Evolutionary conservation across 2,329 filamentous ascomycete genomes (phyloP).

Genomic region (Trichoderma polysporum): DNA sequence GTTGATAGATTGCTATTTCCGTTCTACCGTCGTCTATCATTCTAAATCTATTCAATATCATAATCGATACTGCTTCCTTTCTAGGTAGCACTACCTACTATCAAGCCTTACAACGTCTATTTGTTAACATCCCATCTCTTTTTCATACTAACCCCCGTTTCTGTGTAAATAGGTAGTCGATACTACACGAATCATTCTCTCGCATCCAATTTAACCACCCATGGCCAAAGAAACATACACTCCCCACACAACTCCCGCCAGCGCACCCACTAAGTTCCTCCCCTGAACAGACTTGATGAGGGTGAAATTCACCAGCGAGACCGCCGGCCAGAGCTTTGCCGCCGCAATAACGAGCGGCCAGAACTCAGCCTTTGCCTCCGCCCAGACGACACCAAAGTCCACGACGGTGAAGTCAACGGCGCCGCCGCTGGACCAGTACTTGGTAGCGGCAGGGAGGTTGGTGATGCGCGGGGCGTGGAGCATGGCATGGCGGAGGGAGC

Average conservation of each 20-base stretch:
- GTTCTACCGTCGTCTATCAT: not conserved
- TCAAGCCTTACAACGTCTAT: no score
- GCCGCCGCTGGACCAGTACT: conserved; percentile 39
- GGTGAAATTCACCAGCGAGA: conserved; percentile 69
- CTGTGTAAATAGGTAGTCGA: not conserved
- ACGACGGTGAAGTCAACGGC: conserved; percentile 48
- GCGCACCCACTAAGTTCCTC: conserved; percentile 67
- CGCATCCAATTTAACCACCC: conserved; percentile 27
- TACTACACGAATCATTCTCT: not conserved
- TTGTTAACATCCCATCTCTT: no score
- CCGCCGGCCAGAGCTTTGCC: conserved; percentile 66
- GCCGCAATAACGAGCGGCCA: conserved; percentile 66
- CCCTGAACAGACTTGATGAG: conserved; percentile 67
- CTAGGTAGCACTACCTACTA: no score
- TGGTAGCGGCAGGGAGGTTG: conserved; percentile 36
- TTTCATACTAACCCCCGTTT: not conserved
- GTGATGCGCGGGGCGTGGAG: conserved; percentile 39
- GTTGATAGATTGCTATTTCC: not conserved
- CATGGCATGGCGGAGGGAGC: conserved; percentile 55
- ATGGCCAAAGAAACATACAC: conserved; percentile 70
- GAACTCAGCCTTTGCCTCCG: conserved; percentile 54
- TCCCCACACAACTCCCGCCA: conserved; percentile 72
- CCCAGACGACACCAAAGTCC: conserved; percentile 45
- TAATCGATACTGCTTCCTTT: no score
- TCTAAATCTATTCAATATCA: not conserved